A percentile compares a stretch with the other conserved stretches of the same genome.
These are phyloP conservation scores for Ceratocystis papillata DNA, from an alignment of 2,329 filamentous ascomycete species.

Conservation along the genomic window DNA sequence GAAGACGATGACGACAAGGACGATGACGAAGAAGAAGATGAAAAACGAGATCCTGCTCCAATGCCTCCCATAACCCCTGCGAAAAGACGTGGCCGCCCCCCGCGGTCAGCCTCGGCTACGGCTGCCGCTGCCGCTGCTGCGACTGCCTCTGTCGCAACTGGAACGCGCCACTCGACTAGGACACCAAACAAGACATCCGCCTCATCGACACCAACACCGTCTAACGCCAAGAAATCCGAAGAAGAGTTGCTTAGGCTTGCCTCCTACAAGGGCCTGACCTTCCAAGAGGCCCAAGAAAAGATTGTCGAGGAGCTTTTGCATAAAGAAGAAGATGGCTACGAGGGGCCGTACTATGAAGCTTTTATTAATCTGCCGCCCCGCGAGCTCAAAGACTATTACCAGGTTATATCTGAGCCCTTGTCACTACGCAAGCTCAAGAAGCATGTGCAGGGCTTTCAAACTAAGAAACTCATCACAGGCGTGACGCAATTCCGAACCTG, in stretches of 20 bases:
- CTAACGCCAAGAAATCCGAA: conserved; percentile 30
- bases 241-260: conserved; percentile 34
- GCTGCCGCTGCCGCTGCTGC: not conserved
- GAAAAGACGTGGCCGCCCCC: conserved; percentile 22
- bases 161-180: conserved; percentile 20
- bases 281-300: conserved; percentile 80
- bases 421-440: conserved; percentile 71
- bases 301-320: conserved; percentile 66
- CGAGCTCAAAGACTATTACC: conserved; percentile 73
- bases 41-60: conserved; percentile 21
- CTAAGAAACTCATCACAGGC: conserved; percentile 53
- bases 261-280: conserved; percentile 60
- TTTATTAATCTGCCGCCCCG: conserved; percentile 71
- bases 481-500: conserved; percentile 66
- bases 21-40: conserved; percentile 29
- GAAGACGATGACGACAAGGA: conserved; percentile 30
- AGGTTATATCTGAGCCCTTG: conserved; percentile 67
- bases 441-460: conserved; percentile 60
- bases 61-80: conserved; percentile 14
- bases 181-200: conserved; percentile 17
- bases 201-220: conserved; percentile 17
- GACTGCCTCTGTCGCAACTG: not conserved
- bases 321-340: conserved; percentile 54
- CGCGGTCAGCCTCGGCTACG: conserved; percentile 12
- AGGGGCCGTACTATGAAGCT: conserved; percentile 58